phyloP scores from a whole-genome alignment of 108 stramenopile species.

The Pseudonitzschia multistriata region DNA sequence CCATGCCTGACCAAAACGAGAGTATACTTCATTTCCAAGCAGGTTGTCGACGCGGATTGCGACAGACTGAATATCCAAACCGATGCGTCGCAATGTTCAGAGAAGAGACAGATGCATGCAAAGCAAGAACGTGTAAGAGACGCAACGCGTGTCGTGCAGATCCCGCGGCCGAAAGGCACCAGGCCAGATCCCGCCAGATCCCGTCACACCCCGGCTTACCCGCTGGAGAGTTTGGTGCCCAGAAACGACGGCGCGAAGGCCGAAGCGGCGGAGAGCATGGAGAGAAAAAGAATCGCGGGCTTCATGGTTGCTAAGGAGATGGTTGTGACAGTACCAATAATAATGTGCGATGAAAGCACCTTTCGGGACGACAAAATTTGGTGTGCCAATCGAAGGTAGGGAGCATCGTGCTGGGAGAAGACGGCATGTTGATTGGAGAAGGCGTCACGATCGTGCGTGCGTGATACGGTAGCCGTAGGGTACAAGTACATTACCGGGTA shows the following conservation, averaged over 20 bases:
- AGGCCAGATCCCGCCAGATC: neutral
- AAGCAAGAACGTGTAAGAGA: neutral
- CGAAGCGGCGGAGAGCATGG: constrained; percentile 12
- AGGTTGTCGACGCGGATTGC: neutral
- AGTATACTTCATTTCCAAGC: constrained; percentile 30
- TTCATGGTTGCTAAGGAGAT: constrained; percentile 13
- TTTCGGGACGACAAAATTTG: too few relatives aligned
- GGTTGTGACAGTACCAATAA: too few relatives aligned
- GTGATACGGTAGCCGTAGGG: neutral
- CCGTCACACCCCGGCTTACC: constrained; percentile 13
- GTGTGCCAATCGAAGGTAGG: too few relatives aligned
- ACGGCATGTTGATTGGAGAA: neutral
- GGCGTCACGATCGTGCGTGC: neutral
- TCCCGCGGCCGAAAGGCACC: too few relatives aligned
- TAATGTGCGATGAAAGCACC: too few relatives aligned
- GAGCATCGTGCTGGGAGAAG: neutral
- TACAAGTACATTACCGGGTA: too few relatives aligned
- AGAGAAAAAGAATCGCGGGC: neutral
- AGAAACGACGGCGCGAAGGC: constrained; percentile 13
- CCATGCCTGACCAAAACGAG: constrained; percentile 91
- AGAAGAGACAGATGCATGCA: neutral
- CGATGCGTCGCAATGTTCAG: neutral
- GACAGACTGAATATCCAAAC: constrained; percentile 2
- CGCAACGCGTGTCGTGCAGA: too few relatives aligned
- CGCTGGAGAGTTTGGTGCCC: constrained; percentile 8